Conservation (phyloP, 352 stramenopile genomes). For the Globisporangium radiosum region DNA sequence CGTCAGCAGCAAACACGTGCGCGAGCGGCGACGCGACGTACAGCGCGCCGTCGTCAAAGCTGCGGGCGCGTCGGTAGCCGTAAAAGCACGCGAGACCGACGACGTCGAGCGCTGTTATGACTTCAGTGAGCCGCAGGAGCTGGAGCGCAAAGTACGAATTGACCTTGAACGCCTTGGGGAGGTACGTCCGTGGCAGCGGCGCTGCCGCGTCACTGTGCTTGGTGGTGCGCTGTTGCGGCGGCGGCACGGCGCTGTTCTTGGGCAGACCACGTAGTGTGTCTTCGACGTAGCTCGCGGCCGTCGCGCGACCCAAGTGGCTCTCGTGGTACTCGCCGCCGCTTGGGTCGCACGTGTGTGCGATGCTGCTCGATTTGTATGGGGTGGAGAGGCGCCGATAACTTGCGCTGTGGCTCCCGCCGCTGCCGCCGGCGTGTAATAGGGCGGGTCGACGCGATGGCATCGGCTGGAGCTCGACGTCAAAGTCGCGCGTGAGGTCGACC, state of each 20-base stretch:
- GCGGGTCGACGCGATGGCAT: conserved; percentile 4
- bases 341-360: neutral
- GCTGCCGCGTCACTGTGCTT: conserved; percentile 28
- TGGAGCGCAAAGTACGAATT: conserved; percentile 80
- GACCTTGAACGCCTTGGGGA: conserved; percentile 48
- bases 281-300: conserved; percentile 11
- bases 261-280: conserved; percentile 10
- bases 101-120: conserved; percentile 20
- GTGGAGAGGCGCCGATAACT: neutral
- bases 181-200: conserved; percentile 41
- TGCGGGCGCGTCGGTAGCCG: conserved; percentile 25
- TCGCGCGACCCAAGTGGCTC: conserved; percentile 5
- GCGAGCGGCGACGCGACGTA: conserved; percentile 40
- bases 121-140: conserved; percentile 39
- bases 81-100: conserved; percentile 37
- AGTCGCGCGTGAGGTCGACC: conserved; percentile 13
- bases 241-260: conserved; percentile 5
- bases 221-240: neutral
- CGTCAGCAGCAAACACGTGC: conserved; percentile 60
- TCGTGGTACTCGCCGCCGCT: conserved; percentile 5
- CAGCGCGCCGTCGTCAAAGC: conserved; percentile 26
- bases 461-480: conserved; percentile 14
- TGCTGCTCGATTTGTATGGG: neutral
- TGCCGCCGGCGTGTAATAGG: neutral
- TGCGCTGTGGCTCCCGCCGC: neutral